Evolutionary conservation across 805 yeast genomes (phyloP).

Genomic region (Barnettozyma pratensis): DNA sequence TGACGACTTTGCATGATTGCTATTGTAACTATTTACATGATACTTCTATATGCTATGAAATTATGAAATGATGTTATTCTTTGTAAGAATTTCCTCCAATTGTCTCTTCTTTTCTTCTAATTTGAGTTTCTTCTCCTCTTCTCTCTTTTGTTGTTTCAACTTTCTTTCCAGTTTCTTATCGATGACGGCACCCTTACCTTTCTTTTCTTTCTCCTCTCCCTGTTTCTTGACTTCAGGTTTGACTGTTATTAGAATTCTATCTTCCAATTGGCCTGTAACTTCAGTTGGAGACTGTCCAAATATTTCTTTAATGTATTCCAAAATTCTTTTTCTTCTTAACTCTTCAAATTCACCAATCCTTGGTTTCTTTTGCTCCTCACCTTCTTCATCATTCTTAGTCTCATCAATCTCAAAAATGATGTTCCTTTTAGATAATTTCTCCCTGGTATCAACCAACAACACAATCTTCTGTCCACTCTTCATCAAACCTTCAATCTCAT

Average conservation of each 20-base stretch:
- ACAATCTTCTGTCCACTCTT: slow-evolving; percentile 36
- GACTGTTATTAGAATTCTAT: slow-evolving; percentile 24
- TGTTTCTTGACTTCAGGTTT: slow-evolving; percentile 18
- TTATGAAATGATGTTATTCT: slow-evolving; percentile 1
- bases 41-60: background rate
- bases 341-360: slow-evolving; percentile 28
- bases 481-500: slow-evolving; percentile 42
- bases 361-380: slow-evolving; percentile 14
- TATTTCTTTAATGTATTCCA: slow-evolving; percentile 25
- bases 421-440: slow-evolving; percentile 11
- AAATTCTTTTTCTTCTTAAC: slow-evolving; percentile 29
- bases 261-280: slow-evolving; percentile 26
- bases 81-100: slow-evolving; percentile 7
- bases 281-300: slow-evolving; percentile 24
- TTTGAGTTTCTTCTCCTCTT: slow-evolving; percentile 20
- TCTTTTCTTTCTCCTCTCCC: slow-evolving; percentile 9
- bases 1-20: no score
- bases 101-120: slow-evolving; percentile 14
- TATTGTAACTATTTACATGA: no score
- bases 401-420: slow-evolving; percentile 8
- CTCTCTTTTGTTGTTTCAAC: slow-evolving; percentile 19
- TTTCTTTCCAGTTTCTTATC: slow-evolving; percentile 20
- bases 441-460: slow-evolving; percentile 37
- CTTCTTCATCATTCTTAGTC: slow-evolving; percentile 9
- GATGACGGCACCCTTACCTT: slow-evolving; percentile 5